Percentiles rank a stretch among this genome's conserved stretches.
These are phyloP conservation scores for Quercus lobata DNA, from an alignment of 331 rosid species.

Conservation along the genomic window DNA sequence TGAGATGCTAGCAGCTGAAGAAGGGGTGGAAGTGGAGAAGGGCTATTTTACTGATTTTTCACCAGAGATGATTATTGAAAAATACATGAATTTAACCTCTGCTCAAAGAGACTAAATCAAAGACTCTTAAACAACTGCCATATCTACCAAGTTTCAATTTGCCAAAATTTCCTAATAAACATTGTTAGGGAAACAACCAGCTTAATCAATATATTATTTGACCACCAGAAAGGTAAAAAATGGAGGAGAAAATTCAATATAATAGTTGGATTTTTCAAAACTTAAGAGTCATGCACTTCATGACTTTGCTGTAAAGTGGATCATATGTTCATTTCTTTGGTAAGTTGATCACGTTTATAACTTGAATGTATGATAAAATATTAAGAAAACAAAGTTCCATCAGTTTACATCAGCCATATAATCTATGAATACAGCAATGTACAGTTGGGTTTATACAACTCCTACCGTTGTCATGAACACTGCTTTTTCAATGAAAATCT, in stretches of 20 bases:
- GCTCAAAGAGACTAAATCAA: constrained; percentile 5
- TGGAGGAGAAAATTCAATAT: background rate
- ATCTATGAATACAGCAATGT: too few relatives aligned
- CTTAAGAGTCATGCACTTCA: too few relatives aligned
- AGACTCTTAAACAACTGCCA: background rate
- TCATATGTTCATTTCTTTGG: too few relatives aligned
- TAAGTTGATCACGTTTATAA: too few relatives aligned
- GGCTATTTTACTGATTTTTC: constrained; percentile 82
- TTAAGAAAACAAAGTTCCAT: too few relatives aligned
- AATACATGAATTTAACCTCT: constrained; percentile 48
- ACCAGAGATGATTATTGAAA: constrained; percentile 60
- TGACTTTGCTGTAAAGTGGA: too few relatives aligned
- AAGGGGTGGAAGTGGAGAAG: constrained; percentile 64
- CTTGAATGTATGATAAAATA: too few relatives aligned
- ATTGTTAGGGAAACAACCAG: background rate
- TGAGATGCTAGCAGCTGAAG: constrained; percentile 60
- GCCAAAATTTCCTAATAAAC: background rate
- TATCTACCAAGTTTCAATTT: background rate
- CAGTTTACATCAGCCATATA: too few relatives aligned
- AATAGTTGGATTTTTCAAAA: too few relatives aligned
- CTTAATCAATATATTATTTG: background rate
- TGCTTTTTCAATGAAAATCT: too few relatives aligned
- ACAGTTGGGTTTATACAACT: too few relatives aligned
- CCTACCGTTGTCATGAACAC: too few relatives aligned
- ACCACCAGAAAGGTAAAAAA: background rate